Evolutionary conservation across 306 rosid species (phyloP), one percentile per base, ranked within the genome.

Genomic region (Casuarina glauca): DNA sequence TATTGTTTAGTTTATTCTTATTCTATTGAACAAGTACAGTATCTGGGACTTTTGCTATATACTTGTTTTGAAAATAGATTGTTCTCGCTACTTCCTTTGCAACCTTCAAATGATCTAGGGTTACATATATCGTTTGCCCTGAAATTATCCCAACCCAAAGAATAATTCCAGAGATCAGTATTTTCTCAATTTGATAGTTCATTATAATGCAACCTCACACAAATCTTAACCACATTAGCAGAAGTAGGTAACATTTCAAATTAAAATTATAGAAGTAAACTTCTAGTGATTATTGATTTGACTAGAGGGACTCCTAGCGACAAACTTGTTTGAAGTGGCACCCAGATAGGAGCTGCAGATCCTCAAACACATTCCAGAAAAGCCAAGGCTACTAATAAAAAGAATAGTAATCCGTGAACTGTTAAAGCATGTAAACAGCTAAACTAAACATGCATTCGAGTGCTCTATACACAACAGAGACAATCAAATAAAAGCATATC

Each of bases 401-500:
- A 26, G 32, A 26, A 26, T 26, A 26, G 32, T 26, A 26, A 26
- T 26, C 32, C 32, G 1, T 69, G 8, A 49, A 54, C 5, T 26
- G 15, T 58, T 26, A 8, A 70, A 42, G 80, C 61, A 69, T 64
- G 73, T 63, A 64, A 66, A 80, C 50, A 57, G 54, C 42, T 52
- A 64, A 64, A 73, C 48, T 60, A 58, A 43, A 26, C 58, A 50
- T 43, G 52, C 42, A 17, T 11, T 15, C 62, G 72, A 26, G 54
- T 60, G 73, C 53, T 67, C 77, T 71, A 41, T 67, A 52, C 51
- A 53, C 53, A 62, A 57, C 6, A 73, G 58, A 54, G 43, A 41
- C 67, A 75, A 72, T 80, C 36, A 77, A 83, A 60, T 44, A 38
- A 67, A 26, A 82, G 85, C 58, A 50, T 82, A 79, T 79, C 97